Evolutionary conservation across 2,329 filamentous ascomycete genomes (phyloP).

Genomic region (Cladorrhinum sp.): DNA sequence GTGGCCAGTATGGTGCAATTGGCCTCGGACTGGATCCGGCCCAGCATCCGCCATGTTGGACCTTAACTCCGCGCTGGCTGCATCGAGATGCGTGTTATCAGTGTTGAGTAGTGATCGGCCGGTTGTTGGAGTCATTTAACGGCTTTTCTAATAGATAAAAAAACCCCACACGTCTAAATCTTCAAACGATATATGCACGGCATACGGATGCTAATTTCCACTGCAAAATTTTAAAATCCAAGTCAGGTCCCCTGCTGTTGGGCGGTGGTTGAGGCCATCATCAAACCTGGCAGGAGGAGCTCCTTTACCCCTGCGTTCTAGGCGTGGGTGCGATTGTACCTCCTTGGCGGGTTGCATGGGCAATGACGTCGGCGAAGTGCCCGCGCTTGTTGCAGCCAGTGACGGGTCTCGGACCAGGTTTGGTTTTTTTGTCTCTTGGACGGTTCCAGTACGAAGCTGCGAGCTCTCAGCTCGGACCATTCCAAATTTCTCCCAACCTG

Average conservation of each 20-base stretch:
- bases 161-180: no score
- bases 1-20: constrained; percentile 1
- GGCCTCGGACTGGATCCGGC: background rate
- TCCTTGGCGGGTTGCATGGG: background rate
- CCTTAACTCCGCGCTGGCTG: background rate
- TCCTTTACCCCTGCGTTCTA: background rate
- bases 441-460: background rate
- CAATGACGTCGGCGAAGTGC: constrained; percentile 19
- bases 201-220: background rate
- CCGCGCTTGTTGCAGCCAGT: constrained; percentile 14
- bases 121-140: background rate
- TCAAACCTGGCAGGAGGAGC: background rate
- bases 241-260: background rate
- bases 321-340: background rate
- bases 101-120: background rate
- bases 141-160: background rate
- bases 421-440: background rate
- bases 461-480: constrained; percentile 8
- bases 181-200: background rate
- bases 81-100: background rate
- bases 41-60: background rate
- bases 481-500: background rate
- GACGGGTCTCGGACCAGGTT: constrained; percentile 3
- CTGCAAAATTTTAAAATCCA: no score
- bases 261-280: background rate